Evolutionary conservation across 768 basidiomycete species (phyloP), one percentile per base, ranked within the genome.

Genomic region (Mycena belliarum): DNA sequence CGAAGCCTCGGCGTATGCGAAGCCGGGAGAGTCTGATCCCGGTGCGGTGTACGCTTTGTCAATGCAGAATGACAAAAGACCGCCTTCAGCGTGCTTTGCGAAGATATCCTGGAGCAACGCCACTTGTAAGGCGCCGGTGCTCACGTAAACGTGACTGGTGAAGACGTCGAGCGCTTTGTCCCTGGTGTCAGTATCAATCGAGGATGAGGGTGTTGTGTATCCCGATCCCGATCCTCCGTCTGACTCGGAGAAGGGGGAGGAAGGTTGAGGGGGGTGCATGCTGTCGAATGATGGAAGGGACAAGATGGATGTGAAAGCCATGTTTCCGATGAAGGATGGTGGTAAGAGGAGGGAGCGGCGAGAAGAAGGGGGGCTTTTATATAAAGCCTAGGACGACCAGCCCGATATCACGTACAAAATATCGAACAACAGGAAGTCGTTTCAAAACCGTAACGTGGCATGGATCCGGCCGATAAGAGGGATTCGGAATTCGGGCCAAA

Each of bases 41-140:
- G 28, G 52, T 18, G 16, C 49, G n/a, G 14, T 45, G 43, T n/a
- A 44, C 24, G 26, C 7, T 16, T 66, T 57, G n/a, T 65, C 68
- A 21, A 75, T 55, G 55, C 71, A 68, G 26, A 78, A 50, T 14
- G 73, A 72, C 28, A 80, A 18, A 12, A 66, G 57, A 14, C 67
- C 71, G 21, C 63, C 61, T 45, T 66, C 49, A 32, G 72, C 66
- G 60, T 79, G 70, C 44, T 69, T 68, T n/a, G 69, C 57, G 57
- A 75, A 79, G 35, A 76, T 52, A 1, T 59, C 42, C 18, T 64
- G 49, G 45, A 79, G 54, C 14, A 65, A 44, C 9, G 63, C 58
- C 0, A 72, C 55, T 4, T 62, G 44, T 23, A 71, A 47, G 26
- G 44, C 55, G 37, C 62, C 37, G 41, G 56, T 54, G 28, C 65